phyloP scores from a whole-genome alignment of 176 grass and related monocot species.

The Rhipidocladum racemiflorum region DNA sequence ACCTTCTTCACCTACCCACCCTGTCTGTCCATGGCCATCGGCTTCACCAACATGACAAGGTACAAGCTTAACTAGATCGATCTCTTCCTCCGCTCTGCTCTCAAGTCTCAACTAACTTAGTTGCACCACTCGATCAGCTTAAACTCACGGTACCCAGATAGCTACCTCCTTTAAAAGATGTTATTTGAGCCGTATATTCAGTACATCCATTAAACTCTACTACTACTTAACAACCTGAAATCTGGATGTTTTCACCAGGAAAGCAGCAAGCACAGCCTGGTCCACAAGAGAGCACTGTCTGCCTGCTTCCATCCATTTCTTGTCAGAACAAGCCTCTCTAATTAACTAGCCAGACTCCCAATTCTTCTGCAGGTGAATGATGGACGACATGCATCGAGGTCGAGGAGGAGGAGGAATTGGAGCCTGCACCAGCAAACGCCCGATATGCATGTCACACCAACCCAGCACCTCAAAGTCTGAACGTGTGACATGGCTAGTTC shows the following conservation, averaged over 20 bases:
- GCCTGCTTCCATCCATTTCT: not conserved
- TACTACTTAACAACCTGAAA: not conserved
- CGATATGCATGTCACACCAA: not conserved
- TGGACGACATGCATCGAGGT: not conserved
- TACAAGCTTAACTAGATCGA: not conserved
- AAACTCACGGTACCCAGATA: not conserved
- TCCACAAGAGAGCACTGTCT: not conserved
- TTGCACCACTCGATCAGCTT: not conserved
- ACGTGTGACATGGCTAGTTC: not conserved
- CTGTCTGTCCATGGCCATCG: not conserved
- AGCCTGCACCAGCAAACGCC: constrained; percentile 6
- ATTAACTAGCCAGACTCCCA: too few relatives aligned
- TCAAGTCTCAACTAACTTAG: not conserved
- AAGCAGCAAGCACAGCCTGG: not conserved
- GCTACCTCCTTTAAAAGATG: not conserved
- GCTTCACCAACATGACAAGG: not conserved
- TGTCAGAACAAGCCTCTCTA: not conserved
- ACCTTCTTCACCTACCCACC: not conserved
- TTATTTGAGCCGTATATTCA: not conserved
- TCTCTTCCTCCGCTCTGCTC: not conserved
- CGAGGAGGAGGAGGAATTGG: not conserved
- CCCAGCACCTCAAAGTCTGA: not conserved
- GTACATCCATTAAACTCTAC: not conserved
- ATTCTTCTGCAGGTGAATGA: not conserved
- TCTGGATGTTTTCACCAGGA: not conserved